Evolutionary conservation across 176 grass and related monocot genomes (phyloP).

Genomic region (Saccharum officinarum): DNA sequence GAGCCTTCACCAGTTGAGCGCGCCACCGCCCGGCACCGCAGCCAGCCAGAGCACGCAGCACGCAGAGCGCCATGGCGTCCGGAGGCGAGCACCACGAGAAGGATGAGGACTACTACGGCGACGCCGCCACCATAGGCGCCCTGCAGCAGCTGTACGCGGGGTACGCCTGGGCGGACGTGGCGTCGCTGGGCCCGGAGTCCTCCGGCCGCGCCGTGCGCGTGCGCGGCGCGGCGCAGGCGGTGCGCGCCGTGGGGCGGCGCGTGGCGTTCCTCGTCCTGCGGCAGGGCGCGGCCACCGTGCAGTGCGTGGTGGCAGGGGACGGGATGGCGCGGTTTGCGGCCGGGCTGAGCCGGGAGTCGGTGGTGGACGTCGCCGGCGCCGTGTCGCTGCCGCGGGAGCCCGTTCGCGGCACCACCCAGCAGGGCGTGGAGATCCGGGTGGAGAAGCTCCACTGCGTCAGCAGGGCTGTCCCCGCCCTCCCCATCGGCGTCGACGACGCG

Average conservation of each 20-base stretch:
- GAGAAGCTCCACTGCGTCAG: constrained; percentile 69
- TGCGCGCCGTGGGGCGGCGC: constrained; percentile 60
- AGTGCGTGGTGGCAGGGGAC: constrained; percentile 53
- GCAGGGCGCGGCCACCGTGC: constrained; percentile 51
- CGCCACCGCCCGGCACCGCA: neutral
- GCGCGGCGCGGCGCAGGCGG: constrained; percentile 47
- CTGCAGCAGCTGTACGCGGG: neutral
- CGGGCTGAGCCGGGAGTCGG: constrained; percentile 63
- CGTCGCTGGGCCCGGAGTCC: constrained; percentile 23
- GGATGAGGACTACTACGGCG: neutral
- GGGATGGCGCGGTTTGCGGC: constrained; percentile 65
- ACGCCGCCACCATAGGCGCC: neutral
- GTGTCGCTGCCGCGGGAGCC: constrained; percentile 54
- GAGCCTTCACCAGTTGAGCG: neutral
- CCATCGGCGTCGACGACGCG: constrained; percentile 73
- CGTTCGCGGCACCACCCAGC: constrained; percentile 69
- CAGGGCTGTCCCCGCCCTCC: constrained; percentile 43
- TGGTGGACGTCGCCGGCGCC: constrained; percentile 63
- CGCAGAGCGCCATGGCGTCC: constrained; percentile 17
- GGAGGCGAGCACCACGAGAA: neutral
- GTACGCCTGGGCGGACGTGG: constrained; percentile 53
- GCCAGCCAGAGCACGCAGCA: neutral
- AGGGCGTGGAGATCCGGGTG: constrained; percentile 70
- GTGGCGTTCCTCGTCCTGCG: constrained; percentile 64
- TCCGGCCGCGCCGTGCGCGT: constrained; percentile 39